Conservation (phyloP, 305 asterid species). For the Petunia hybrid region DNA sequence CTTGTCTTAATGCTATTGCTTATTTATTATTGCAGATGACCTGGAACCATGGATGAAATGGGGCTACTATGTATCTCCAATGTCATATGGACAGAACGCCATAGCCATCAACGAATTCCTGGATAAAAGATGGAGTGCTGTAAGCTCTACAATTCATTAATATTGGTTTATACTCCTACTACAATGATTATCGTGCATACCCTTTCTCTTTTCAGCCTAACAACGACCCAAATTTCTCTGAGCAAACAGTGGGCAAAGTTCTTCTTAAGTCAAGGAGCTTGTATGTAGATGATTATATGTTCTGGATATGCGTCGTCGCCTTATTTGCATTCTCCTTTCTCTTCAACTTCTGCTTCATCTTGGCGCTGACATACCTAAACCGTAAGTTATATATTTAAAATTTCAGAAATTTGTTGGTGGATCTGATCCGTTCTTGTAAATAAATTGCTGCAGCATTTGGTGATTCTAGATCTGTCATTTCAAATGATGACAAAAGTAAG, state of each 20-base stretch:
- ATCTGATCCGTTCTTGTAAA: constrained; percentile 41
- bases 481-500: constrained; percentile 45
- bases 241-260: constrained; percentile 82
- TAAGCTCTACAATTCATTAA: constrained; percentile 48
- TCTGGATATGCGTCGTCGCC: constrained; percentile 79
- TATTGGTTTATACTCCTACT: not conserved
- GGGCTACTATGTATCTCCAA: constrained; percentile 84
- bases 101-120: constrained; percentile 85
- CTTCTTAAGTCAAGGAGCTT: constrained; percentile 87
- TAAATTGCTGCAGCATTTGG: constrained; percentile 70
- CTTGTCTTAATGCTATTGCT: not conserved
- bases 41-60: constrained; percentile 84
- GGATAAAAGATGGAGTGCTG: constrained; percentile 87
- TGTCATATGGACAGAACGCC: constrained; percentile 93
- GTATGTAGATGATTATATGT: constrained; percentile 79
- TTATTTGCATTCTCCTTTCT: constrained; percentile 81
- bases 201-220: constrained; percentile 58
- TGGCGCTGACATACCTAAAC: constrained; percentile 69
- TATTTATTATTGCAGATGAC: constrained; percentile 61
- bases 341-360: constrained; percentile 71
- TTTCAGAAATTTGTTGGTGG: constrained; percentile 28
- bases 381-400: constrained; percentile 55
- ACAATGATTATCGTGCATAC: constrained; percentile 26
- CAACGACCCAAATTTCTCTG: constrained; percentile 55
- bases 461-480: constrained; percentile 62